Evolutionary conservation across 768 basidiomycete species (phyloP), one percentile per base, ranked within the genome.

Genomic region (Mycena sanguinolenta): DNA sequence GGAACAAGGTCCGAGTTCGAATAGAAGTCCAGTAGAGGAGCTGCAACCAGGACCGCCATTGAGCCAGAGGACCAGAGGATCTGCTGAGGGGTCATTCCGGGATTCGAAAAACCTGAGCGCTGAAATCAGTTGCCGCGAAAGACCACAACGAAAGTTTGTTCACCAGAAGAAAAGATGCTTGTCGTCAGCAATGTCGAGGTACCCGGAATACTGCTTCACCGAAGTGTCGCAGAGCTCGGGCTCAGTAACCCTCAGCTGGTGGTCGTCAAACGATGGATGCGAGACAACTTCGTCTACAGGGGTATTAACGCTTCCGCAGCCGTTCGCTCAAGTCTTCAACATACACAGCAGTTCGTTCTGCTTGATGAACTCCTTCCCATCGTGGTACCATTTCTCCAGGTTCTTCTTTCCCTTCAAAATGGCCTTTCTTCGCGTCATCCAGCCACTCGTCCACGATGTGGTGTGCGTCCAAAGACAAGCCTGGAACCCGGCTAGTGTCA

Each of bases 91-190:
- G 21, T 88, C 85, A 63, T 82, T 83, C 39, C 96, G 87, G 1
- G 93, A 89, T 81, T 98, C 97, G 74, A 98, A 96, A 87, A 95
- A 96, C 93, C 93, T 94, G 67, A 3, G 50, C 34, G 52, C 42
- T 27, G 57, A 53, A 25, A 46, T 53, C 57, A 59, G 44, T 54
- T 13, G 58, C 34, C 12, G n/a, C 25, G 63, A n/a, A n/a, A n/a
- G n/a, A n/a, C n/a, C n/a, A n/a, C n/a, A n/a, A n/a, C n/a, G 53
- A 6, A 27, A 16, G n/a, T 61, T 25, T 60, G 79, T 85, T 74
- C 74, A 92, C 94, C 94, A 96, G 84, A 95, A 95, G 87, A 96
- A 96, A 27, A 96, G 83, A 75, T 96, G 94, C 74, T 92, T 92
- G 74, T 90, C 89, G 12, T 93, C 88, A 0, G 89, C 88, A 64